Evolutionary conservation across 495 filamentous ascomycete species (phyloP).

Genomic region (Penicillium roqueforti): DNA sequence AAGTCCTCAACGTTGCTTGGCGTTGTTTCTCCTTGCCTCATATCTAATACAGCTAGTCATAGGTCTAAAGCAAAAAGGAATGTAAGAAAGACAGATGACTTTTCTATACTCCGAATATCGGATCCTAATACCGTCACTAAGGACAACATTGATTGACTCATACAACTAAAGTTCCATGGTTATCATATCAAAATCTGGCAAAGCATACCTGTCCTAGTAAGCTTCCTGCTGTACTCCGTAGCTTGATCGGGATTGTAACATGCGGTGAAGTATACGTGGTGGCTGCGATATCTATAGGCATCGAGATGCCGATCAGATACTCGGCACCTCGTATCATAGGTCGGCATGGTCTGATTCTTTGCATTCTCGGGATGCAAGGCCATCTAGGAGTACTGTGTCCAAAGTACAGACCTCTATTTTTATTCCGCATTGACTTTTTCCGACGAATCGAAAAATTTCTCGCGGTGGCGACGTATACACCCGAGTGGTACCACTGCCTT

Average conservation of each 20-base stretch:
- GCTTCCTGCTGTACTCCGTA: too few species aligned
- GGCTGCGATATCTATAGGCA: too few species aligned
- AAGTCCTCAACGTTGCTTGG: too few species aligned
- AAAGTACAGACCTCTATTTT: background rate
- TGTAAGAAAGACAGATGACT: background rate
- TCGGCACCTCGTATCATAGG: background rate
- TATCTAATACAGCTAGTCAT: too few species aligned
- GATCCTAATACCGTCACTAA: background rate
- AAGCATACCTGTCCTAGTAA: too few species aligned
- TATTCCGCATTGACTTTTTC: background rate
- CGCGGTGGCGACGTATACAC: slow-evolving; percentile 4
- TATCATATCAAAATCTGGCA: too few species aligned
- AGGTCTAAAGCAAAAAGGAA: too few species aligned
- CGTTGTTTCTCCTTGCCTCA: too few species aligned
- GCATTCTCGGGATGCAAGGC: background rate
- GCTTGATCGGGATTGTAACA: too few species aligned
- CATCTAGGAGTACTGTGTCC: background rate
- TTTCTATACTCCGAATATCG: background rate
- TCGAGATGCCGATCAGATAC: too few species aligned
- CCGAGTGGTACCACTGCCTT: slow-evolving; percentile 2
- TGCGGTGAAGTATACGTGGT: background rate
- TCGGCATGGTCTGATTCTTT: background rate
- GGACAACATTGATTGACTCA: too few species aligned
- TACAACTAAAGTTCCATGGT: background rate
- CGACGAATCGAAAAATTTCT: background rate